Base-by-base conservation (phyloP, 306 rosid genomes). In the Betula pendula region DNA sequence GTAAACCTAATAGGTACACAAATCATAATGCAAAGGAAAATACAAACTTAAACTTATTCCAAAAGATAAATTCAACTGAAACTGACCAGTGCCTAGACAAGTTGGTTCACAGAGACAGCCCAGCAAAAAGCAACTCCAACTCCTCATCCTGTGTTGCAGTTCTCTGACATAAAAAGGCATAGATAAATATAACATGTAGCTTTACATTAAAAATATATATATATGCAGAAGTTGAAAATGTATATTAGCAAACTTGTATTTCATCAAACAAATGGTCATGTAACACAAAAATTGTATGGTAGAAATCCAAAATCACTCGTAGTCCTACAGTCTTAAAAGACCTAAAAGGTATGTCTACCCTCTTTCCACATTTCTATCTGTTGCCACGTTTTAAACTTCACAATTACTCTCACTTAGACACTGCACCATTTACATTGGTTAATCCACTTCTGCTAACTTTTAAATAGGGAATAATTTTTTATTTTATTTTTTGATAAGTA, bases 111-210 rank as follows among this genome's bases (percentile, higher is more conserved):
- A 94, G 51, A 56, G 96, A 90, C 59, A 94, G 90, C 77, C 97
- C 92, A 6, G 90, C 87, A 72, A 94, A 94, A 69, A 94, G 93
- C 87, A 85, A 87, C 73, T 89, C 97, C 93, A 94, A 75, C 86
- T 94, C 97, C 78, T 66, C 70, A 43, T 92, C 92, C 83, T 92
- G 91, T 44, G 91, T 81, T 48, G 68, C 56, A 70, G 89, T 87
- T 87, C 98, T 92, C 98, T 94, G 89, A 43, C 27, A 81, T 40
- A 80, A 38, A 42, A 74, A 44, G 13, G 24, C 62, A 10, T 35
- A 66, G 40, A 29, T 8, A 44, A 40, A 71, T 38, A 17, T 14
- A 35, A 19, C 44, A 29, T 31, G 8, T 14, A 17, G 68, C 40
- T 14, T 51, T 60, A 15, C 13, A 60, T 38, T 6, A 14, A 16